A percentile compares a stretch with the other conserved stretches of the same genome.
These are phyloP conservation scores for Starmera amethionina DNA, from an alignment of 805 yeast genomes.

Conservation along the genomic window DNA sequence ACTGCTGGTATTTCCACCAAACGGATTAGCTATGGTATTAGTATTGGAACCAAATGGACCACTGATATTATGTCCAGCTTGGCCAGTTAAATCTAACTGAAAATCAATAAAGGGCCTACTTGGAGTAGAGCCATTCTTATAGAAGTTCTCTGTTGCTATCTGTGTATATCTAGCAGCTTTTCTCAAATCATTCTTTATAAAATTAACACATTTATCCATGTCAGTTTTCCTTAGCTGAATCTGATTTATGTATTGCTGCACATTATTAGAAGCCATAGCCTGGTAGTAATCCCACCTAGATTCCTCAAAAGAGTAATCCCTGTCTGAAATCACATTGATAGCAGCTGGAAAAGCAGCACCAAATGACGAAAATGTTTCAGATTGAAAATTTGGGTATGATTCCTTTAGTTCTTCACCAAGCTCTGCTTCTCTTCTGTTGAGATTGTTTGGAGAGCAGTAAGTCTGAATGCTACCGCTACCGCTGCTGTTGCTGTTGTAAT, in stretches of 20 bases:
- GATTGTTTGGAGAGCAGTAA: constrained; percentile 1
- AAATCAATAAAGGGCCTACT: constrained; percentile 25
- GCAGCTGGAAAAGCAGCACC: constrained; percentile 40
- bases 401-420: constrained; percentile 16
- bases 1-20: too few species aligned
- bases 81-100: constrained; percentile 22
- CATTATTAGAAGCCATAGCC: constrained; percentile 26
- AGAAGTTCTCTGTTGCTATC: constrained; percentile 25
- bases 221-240: constrained; percentile 35
- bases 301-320: constrained; percentile 50
- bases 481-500: constrained; percentile 3
- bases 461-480: constrained; percentile 1
- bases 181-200: constrained; percentile 28
- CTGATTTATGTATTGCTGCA: constrained; percentile 30
- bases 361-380: constrained; percentile 29
- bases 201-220: constrained; percentile 31
- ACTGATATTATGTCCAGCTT: constrained; percentile 2
- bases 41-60: background rate
- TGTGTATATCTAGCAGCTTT: constrained; percentile 54
- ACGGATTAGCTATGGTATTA: constrained; percentile 1
- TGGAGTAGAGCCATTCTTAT: constrained; percentile 17
- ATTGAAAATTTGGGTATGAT: constrained; percentile 14
- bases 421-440: constrained; percentile 19
- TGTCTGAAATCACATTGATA: constrained; percentile 35
- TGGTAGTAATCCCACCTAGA: constrained; percentile 34